Base-by-base conservation (phyloP, 225 moss, liverwort and hornwort species). In the Marchantia polymorpha region DNA sequence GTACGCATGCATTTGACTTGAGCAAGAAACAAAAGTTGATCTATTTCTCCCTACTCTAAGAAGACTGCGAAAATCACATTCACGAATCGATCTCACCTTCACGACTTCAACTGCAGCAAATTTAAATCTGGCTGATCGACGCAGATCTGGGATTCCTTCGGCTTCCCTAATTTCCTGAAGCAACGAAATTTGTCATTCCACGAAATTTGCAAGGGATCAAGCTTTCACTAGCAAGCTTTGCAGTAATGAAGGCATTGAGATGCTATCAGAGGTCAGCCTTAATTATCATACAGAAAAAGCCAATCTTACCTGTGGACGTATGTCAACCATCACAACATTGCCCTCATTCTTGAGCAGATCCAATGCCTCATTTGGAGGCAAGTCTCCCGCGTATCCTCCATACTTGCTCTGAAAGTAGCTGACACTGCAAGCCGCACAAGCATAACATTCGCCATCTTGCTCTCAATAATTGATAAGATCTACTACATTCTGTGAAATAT, bases 381-480 rank as follows among this genome's bases (percentile, higher is more conserved):
- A 81, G 77, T 99, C 99, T 47, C 99, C 99, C 65, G 99, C 89
- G 85, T 99, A 99, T 47, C 99, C 95, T 88, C 95, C 99, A 87
- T 93, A 99, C 74, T 84, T 89, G 77, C 59, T 80, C 66, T 88
- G 92, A 73, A 92, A 92, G 30, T 84, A 88, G 27, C 86, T 82
- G 51, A 91, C 77, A 56, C 97, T 99, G 93, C 80, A 73, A 65
- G 17, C 49, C 48, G 22, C n/a, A 89, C 70, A 87, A 66, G 64
- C 15, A 26, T 52, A 71, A 72, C 2, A 5, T 39, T 39, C 5
- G 52, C 19, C 15, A 31, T 46, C 16, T 39, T 4, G 10, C 13
- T 68, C 31, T 29, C 31, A 31, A 58, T 14, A 51, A 10, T 22
- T 17, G 19, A 16, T 23, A 51, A 52, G 7, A 39, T 39, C 39